Percentiles rank a stretch among this genome's conserved stretches.
phyloP scores from a whole-genome alignment of 2,329 filamentous ascomycete genomes.

The Fusarium anguioides region DNA sequence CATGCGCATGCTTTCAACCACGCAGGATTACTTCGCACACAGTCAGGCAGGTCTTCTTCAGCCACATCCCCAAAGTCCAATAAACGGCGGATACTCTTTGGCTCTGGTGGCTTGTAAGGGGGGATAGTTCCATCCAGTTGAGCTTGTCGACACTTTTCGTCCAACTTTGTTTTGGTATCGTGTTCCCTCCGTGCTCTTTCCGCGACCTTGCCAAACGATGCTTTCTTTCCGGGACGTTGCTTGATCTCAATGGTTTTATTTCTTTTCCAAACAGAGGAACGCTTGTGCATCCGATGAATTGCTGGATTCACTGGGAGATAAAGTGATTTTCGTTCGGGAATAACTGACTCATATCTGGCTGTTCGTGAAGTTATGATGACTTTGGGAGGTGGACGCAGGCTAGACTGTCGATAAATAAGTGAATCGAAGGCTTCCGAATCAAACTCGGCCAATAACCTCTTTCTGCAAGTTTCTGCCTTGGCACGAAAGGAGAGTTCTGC shows the following conservation, averaged over 20 bases:
- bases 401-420: slow-evolving; percentile 53
- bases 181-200: slow-evolving; percentile 52
- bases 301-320: slow-evolving; percentile 64
- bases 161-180: slow-evolving; percentile 32
- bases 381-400: slow-evolving; percentile 40
- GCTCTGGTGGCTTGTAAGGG: slow-evolving; percentile 44
- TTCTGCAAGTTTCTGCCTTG: slow-evolving; percentile 19
- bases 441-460: slow-evolving; percentile 25
- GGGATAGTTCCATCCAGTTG: slow-evolving; percentile 15
- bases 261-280: slow-evolving; percentile 58
- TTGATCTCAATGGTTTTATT: slow-evolving; percentile 63
- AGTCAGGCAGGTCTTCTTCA: slow-evolving; percentile 56
- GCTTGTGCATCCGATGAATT: slow-evolving; percentile 58
- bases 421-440: slow-evolving; percentile 51
- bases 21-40: slow-evolving; percentile 56
- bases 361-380: slow-evolving; percentile 22
- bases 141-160: slow-evolving; percentile 24
- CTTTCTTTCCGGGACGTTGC: slow-evolving; percentile 61
- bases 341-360: slow-evolving; percentile 5
- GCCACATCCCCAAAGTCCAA: slow-evolving; percentile 54
- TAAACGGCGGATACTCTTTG: slow-evolving; percentile 44
- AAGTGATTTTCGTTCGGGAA: slow-evolving; percentile 46
- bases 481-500: slow-evolving; percentile 1
- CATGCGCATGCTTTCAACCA: slow-evolving; percentile 58
- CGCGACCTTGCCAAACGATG: slow-evolving; percentile 60